Evolutionary conservation across 371 early-diverging fungal species (phyloP), one percentile per base, ranked within the genome.

Genomic region (Dinochytrium kinnereticum): DNA sequence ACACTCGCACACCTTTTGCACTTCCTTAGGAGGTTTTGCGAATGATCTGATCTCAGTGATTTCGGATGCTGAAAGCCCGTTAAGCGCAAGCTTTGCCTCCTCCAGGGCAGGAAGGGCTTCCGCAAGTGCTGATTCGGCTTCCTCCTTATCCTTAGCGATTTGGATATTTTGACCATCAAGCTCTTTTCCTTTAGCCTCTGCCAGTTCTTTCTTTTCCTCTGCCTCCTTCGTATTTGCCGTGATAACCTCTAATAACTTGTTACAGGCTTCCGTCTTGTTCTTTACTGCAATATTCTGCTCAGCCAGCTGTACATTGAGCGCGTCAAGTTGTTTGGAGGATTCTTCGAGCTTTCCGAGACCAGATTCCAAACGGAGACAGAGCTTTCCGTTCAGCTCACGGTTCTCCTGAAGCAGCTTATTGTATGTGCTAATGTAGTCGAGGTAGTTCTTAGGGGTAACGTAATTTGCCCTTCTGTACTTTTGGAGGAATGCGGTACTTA

Each of bases 1-100:
- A 72, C 89, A 88, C 75, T 89, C 89, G 74, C 88, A 88, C n/a
- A 89, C 89, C 71, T 88, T 89, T 71, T 89, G 89, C 49, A 89
- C 89, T 68, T 88, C 89, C 61, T 85, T 84, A 17, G 89, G 88
- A 1, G 89, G 89, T 61, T 89, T 89, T 21, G 88, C 88, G 71
- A 89, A 89, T 0, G 89, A 88, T 15, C 89, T 67, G 65, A 89
- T 85, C 76, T 89, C 89, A 0, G 89, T 89, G 61, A 89, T 89
- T 66, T 89, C 89, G 15, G 86, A 80, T 0, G 84, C 72, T 30
- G 88, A 88, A 49, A 89, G 77, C 55, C 88, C 85, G 59, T 79
- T 80, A 59, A 89, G 75, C 0, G 89, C 89, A 36, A 80, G 69
- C 33, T 87, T 81, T 24, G 89, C 89, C 64, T 86, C 83, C 66